Conservation (phyloP, 1,139 yeast genomes). For the Blastobotrys ciferrii region DNA sequence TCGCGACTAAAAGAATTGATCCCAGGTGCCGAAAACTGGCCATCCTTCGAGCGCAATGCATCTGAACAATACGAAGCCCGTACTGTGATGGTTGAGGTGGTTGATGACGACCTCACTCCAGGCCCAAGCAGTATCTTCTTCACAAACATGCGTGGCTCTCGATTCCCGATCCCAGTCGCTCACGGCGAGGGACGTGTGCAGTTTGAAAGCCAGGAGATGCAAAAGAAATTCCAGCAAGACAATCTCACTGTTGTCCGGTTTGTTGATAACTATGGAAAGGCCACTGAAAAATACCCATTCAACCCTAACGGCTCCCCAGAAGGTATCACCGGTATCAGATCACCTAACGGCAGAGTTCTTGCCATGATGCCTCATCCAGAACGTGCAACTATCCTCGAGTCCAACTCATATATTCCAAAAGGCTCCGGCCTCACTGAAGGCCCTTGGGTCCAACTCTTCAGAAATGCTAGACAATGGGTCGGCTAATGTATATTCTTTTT, state of each 20-base stretch:
- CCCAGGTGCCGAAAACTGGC: slow-evolving; percentile 97
- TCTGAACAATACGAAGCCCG: slow-evolving; percentile 98
- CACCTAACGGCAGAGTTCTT: slow-evolving; percentile 89
- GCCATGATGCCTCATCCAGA: slow-evolving; percentile 99
- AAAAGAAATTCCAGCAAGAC: slow-evolving; percentile 46
- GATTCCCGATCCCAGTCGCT: slow-evolving; percentile 94
- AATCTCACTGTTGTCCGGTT: slow-evolving; percentile 66
- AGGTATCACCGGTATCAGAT: slow-evolving; percentile 89
- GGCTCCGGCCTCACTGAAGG: slow-evolving; percentile 47
- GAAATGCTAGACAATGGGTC: slow-evolving; percentile 95
- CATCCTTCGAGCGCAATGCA: slow-evolving; percentile 84
- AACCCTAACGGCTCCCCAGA: slow-evolving; percentile 96
- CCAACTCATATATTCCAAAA: slow-evolving; percentile 87
- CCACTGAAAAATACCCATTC: slow-evolving; percentile 80
- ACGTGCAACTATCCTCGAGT: slow-evolving; percentile 82
- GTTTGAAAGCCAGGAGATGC: slow-evolving; percentile 49
- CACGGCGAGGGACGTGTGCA: slow-evolving; percentile 97
- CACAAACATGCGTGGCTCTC: slow-evolving; percentile 87
- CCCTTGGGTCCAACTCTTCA: slow-evolving; percentile 94
- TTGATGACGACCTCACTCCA: slow-evolving; percentile 44
- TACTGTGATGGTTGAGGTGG: slow-evolving; percentile 82
- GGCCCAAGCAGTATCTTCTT: slow-evolving; percentile 64
- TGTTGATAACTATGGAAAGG: slow-evolving; percentile 86
- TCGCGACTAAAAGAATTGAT: slow-evolving; percentile 83
- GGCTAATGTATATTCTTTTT: slow-evolving; percentile 37